These are phyloP conservation scores for Phytophthora fragariaefolia DNA, from an alignment of 352 stramenopile genomes.

Conservation along the genomic window DNA sequence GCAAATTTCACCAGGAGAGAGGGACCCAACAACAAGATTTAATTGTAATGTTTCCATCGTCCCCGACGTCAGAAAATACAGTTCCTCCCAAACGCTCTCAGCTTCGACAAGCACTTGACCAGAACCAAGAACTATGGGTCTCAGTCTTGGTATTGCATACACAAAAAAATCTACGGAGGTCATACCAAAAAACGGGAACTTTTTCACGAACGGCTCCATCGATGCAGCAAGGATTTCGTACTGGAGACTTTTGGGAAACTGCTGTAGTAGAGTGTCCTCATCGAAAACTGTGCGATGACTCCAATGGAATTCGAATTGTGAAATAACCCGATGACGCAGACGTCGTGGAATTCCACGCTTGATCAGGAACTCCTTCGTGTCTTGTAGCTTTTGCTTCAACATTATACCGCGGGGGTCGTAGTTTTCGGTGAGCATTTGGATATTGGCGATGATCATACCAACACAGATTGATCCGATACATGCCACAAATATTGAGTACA, in stretches of 20 bases:
- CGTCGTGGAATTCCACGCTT: constrained; percentile 70
- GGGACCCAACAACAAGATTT: constrained; percentile 66
- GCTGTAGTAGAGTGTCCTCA: constrained; percentile 64
- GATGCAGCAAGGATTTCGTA: constrained; percentile 83
- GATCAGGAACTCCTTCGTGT: constrained; percentile 84
- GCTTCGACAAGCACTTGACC: constrained; percentile 72
- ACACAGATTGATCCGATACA: constrained; percentile 88
- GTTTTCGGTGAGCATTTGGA: constrained; percentile 93
- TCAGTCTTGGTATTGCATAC: constrained; percentile 60
- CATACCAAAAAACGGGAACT: constrained; percentile 79
- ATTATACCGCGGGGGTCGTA: constrained; percentile 85
- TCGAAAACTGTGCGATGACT: constrained; percentile 76
- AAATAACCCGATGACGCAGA: constrained; percentile 73
- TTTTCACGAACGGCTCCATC: constrained; percentile 80
- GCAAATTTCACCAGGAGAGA: constrained; percentile 74
- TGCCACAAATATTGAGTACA: constrained; percentile 89
- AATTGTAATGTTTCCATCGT: constrained; percentile 64
- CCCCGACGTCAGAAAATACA: constrained; percentile 75
- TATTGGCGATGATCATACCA: constrained; percentile 93
- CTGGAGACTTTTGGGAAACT: constrained; percentile 75
- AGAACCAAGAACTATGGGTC: constrained; percentile 66
- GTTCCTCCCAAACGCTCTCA: constrained; percentile 83
- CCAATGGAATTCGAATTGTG: constrained; percentile 87
- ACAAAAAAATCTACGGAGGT: constrained; percentile 84
- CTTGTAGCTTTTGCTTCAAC: constrained; percentile 74